These are phyloP conservation scores for Amylostereum areolatum DNA, from an alignment of 1,284 basidiomycete species.

Conservation along the genomic window DNA sequence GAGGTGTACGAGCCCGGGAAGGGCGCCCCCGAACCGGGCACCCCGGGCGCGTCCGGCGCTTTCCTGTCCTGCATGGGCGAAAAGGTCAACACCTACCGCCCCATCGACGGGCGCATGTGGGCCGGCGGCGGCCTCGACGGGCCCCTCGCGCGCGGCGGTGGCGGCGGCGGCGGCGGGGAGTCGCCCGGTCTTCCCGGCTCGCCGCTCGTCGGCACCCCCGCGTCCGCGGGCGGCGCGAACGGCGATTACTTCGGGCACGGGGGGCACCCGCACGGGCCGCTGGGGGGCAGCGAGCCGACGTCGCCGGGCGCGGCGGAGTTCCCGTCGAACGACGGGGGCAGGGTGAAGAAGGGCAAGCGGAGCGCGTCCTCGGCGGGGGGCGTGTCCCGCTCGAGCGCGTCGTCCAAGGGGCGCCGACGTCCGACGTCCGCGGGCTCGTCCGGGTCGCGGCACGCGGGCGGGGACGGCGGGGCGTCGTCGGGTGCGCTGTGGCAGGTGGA, in stretches of 20 bases:
- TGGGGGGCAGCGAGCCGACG: constrained; percentile 56
- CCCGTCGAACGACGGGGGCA: constrained; percentile 71
- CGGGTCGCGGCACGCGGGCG: constrained; percentile 52
- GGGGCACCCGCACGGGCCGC: constrained; percentile 23
- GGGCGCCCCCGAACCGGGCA: constrained; percentile 62
- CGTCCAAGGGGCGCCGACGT: constrained; percentile 58
- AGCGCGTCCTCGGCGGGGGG: constrained; percentile 68
- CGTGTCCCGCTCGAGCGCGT: constrained; percentile 48
- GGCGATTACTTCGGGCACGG: constrained; percentile 60
- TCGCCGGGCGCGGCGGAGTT: constrained; percentile 69
- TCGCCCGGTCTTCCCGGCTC: constrained; percentile 65
- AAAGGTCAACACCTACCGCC: constrained; percentile 82
- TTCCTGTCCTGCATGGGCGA: constrained; percentile 86
- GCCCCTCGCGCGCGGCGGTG: constrained; percentile 22
- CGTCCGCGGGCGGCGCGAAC: constrained; percentile 35
- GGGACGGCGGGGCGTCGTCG: constrained; percentile 62
- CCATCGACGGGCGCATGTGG: constrained; percentile 74
- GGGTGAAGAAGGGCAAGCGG: constrained; percentile 72
- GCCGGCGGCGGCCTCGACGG: constrained; percentile 33
- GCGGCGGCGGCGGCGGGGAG: constrained; percentile 37
- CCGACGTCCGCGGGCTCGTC: constrained; percentile 72
- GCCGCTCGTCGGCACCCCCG: constrained; percentile 59
- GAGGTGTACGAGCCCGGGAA: constrained; percentile 77
- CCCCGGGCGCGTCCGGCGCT: constrained; percentile 68
- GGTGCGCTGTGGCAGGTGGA: constrained; percentile 84